Conservation (phyloP, 805 yeast genomes). For the Debaryomyces maramus region DNA sequence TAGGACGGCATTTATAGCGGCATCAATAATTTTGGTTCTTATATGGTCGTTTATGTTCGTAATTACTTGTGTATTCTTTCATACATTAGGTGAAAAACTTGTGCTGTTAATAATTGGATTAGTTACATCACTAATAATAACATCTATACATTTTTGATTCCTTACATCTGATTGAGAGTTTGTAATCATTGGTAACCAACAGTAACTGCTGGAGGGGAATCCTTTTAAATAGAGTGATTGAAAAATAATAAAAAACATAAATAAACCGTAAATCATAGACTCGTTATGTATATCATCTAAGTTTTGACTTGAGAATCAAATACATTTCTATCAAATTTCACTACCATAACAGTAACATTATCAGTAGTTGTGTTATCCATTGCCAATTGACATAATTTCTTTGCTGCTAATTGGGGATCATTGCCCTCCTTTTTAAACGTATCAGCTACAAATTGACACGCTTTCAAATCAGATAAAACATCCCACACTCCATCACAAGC, state of each 20-base stretch:
- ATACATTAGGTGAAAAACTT: slow-evolving; percentile 46
- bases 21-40: slow-evolving; percentile 14
- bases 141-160: no score
- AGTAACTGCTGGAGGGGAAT: no score
- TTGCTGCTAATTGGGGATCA: slow-evolving; percentile 67
- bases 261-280: no score
- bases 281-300: no score
- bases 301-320: slow-evolving; percentile 29
- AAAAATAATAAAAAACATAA: no score
- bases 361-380: slow-evolving; percentile 80
- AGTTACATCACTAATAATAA: slow-evolving; percentile 22
- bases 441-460: slow-evolving; percentile 67
- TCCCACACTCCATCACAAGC: slow-evolving; percentile 99
- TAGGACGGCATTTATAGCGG: slow-evolving; percentile 2
- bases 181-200: no score
- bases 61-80: slow-evolving; percentile 51
- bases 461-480: slow-evolving; percentile 80
- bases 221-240: no score
- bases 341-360: slow-evolving; percentile 91
- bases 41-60: slow-evolving; percentile 42
- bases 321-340: slow-evolving; percentile 50
- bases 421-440: slow-evolving; percentile 27
- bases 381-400: slow-evolving; percentile 68
- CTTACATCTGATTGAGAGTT: no score
- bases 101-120: slow-evolving; percentile 44